Percentiles rank a stretch among this genome's conserved stretches.
Conservation (phyloP, 176 grass and related monocot genomes). For the Rhynchospora tenuis region DNA sequence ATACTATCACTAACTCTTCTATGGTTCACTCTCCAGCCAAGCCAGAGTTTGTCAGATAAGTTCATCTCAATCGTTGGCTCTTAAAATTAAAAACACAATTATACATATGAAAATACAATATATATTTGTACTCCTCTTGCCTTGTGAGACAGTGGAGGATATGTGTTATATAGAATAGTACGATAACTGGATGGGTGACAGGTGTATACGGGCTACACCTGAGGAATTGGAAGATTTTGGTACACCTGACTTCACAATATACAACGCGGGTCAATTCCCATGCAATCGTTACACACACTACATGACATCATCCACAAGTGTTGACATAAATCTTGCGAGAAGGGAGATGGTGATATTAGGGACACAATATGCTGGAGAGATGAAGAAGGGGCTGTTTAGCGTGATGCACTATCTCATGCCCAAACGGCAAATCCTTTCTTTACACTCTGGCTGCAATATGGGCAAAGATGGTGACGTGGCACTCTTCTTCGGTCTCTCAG, state of each 20-base stretch:
- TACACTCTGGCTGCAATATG: conserved; percentile 99
- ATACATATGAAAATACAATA: conserved; percentile 8
- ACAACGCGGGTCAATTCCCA: conserved; percentile 97
- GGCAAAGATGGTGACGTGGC: conserved; percentile 90
- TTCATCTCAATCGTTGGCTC: conserved; percentile 39
- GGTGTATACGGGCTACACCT: conserved; percentile 89
- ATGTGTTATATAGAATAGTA: conserved; percentile 28
- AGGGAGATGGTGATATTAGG: conserved; percentile 99
- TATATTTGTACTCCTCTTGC: conserved; percentile 18
- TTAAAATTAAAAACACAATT: conserved; percentile 11
- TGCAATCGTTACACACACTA: conserved; percentile 99
- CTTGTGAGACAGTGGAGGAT: conserved; percentile 37
- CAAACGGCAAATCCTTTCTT: conserved; percentile 77
- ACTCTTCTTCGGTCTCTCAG: conserved; percentile 99
- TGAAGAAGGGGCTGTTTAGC: conserved; percentile 99
- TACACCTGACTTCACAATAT: conserved; percentile 99
- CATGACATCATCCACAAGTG: conserved; percentile 96
- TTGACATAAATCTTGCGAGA: conserved; percentile 87
- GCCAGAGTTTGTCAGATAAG: conserved; percentile 60
- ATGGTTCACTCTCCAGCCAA: conserved; percentile 8
- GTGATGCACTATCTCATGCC: conserved; percentile 99
- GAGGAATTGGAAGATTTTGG: conserved; percentile 96
- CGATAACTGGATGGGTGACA: conserved; percentile 69
- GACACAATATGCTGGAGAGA: conserved; percentile 99
- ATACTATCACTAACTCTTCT: conserved; percentile 20